Evolutionary conservation across 2,329 filamentous ascomycete species (phyloP), one percentile per base, ranked within the genome.

Genomic region (Alternaria gaisen): DNA sequence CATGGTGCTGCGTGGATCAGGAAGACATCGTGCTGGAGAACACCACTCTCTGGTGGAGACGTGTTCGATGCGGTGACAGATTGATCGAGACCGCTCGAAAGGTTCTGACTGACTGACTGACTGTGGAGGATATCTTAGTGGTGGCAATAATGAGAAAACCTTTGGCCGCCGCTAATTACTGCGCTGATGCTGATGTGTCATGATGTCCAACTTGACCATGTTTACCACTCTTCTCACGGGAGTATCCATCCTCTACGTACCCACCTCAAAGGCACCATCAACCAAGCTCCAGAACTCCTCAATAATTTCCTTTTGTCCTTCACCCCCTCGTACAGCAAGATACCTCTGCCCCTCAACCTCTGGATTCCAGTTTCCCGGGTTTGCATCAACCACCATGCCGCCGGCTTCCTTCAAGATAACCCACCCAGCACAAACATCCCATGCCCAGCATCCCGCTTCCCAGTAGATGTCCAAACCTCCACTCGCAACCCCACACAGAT

Each of bases 341-440:
- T 88, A 89, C 64, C 83, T 81, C 69, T 87, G 81, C 61, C 83
- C 86, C 69, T 88, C 87, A 7, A 89, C 75, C 50, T 72, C 77
- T 5, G 85, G 81, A 44, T 85, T 75, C 91, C 91, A 94, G 56
- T 86, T 85, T 0, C 90, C 91, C 0, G 90, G 88, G 74, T 94
- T 93, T 5, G 88, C 90, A 73, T 90, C 85, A 8, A 85, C 90
- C 82, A 94, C 87, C 53, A 87, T 81, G 0, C 91, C 91, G 0
- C 91, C 92, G 0, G 91, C 90, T 81, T 94, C 91, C 30, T 82
- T 80, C 26, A 94, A 80, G 61, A 94, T 89, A 59, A 89, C 88
- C 91, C 91, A 94, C 0, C 89, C 91, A 5, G 92, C 92, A 73
- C 90, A 92, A 3, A 94, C 91, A 76, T 94, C 91, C 91, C 91